Evolutionary conservation across 345 rosid species (phyloP).

Genomic region (Nasturtium officinale): DNA sequence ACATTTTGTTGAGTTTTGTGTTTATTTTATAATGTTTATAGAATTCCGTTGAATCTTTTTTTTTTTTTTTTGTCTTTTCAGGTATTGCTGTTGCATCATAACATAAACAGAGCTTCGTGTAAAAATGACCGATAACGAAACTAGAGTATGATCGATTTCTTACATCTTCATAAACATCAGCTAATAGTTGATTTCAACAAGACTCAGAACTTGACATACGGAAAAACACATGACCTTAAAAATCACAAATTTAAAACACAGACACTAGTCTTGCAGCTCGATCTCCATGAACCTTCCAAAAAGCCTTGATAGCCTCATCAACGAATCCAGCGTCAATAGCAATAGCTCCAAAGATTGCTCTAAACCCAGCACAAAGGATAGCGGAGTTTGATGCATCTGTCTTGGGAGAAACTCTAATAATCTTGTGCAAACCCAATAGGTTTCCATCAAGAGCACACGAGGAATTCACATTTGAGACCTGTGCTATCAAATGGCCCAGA

Average conservation of each 20-base stretch:
- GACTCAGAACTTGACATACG: conserved; percentile 19
- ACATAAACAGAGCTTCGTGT: neutral
- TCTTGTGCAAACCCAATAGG: conserved; percentile 55
- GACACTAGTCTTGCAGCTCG: too few relatives aligned
- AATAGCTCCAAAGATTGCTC: conserved; percentile 77
- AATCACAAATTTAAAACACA: too few relatives aligned
- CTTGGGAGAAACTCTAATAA: conserved; percentile 63
- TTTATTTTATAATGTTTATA: neutral
- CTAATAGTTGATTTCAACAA: neutral
- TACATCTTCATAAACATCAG: neutral
- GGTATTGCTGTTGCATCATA: neutral
- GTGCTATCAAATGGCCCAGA: conserved; percentile 43
- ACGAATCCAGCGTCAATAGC: conserved; percentile 52
- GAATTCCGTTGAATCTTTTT: neutral
- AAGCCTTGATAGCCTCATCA: conserved; percentile 56
- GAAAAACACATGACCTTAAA: neutral
- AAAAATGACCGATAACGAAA: neutral
- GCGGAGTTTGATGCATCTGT: conserved; percentile 49
- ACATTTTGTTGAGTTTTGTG: neutral
- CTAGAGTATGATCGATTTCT: neutral
- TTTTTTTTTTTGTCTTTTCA: neutral
- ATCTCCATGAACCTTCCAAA: conserved; percentile 53
- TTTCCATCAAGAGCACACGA: conserved; percentile 65
- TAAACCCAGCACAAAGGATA: conserved; percentile 59
- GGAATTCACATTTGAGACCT: conserved; percentile 53